Conservation (phyloP, 2,329 filamentous ascomycete species). For the Aspergillus niger region DNA sequence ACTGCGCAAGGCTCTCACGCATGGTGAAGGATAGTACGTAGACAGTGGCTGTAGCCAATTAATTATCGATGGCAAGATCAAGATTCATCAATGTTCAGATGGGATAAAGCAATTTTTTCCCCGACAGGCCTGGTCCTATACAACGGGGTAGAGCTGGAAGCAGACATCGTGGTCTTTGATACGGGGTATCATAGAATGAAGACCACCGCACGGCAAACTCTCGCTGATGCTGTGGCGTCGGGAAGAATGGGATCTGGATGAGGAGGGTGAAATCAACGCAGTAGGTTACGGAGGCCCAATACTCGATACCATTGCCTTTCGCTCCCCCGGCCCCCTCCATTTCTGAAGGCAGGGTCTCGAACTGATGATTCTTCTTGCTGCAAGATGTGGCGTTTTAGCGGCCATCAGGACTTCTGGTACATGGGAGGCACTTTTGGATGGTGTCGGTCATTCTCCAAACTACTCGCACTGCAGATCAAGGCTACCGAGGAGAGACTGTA, state of each 20-base stretch:
- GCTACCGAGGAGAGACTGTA: neutral
- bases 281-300: too few species aligned
- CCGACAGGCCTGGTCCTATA: neutral
- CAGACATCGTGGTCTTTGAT: constrained; percentile 8
- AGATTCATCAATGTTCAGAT: neutral
- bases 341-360: neutral
- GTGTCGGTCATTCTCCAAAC: constrained; percentile 3
- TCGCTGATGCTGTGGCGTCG: neutral
- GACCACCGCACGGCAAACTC: too few species aligned
- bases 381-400: constrained; percentile 10
- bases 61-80: constrained; percentile 6
- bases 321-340: too few species aligned
- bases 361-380: neutral
- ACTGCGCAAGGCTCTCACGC: neutral
- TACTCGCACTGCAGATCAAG: constrained; percentile 10
- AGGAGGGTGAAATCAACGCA: constrained; percentile 2
- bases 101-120: neutral
- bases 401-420: constrained; percentile 10
- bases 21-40: constrained; percentile 9
- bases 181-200: neutral
- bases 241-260: constrained; percentile 7
- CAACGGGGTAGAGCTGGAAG: neutral
- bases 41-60: constrained; percentile 8
- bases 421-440: constrained; percentile 6
- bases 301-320: too few species aligned